phyloP scores from a whole-genome alignment of 1,284 basidiomycete species.

The Puccinia triticina region DNA sequence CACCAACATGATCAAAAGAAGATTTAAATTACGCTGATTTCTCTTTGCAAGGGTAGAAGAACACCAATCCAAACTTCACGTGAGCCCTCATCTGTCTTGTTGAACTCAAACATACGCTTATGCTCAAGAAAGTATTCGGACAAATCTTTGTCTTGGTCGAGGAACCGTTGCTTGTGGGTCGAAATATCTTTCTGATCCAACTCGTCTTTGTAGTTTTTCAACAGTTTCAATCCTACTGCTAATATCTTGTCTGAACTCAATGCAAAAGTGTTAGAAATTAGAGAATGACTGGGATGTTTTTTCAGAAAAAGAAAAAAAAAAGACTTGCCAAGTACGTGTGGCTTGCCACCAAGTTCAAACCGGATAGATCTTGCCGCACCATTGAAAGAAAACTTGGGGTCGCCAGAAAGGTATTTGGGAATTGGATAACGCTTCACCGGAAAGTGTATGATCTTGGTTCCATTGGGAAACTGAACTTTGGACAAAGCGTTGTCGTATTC shows the following conservation, averaged over 20 bases:
- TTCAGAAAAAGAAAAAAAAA: neutral
- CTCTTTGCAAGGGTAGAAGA: conserved; percentile 17
- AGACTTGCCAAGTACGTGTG: conserved; percentile 1
- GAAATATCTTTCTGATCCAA: neutral
- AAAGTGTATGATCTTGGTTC: neutral
- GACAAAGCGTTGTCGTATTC: neutral
- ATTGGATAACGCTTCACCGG: neutral
- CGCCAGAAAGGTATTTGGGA: neutral
- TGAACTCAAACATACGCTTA: conserved; percentile 2
- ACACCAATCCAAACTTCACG: conserved; percentile 22
- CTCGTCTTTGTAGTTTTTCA: conserved; percentile 16
- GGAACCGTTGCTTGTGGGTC: neutral
- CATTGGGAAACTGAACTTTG: neutral
- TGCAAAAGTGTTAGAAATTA: neutral
- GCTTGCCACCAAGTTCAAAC: neutral
- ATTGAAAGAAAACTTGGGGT: conserved; percentile 6
- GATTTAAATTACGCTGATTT: neutral
- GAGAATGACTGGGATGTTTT: neutral
- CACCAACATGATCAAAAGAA: neutral
- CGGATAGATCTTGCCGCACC: neutral
- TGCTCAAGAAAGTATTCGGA: neutral
- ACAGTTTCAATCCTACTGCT: neutral
- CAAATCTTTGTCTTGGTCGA: conserved; percentile 5
- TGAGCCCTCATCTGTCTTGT: neutral
- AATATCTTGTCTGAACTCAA: conserved; percentile 2